Percentiles rank a stretch among this genome's conserved stretches.
Evolutionary conservation across 2,329 filamentous ascomycete species (phyloP).

Genomic region (Ophiostoma sp.): DNA sequence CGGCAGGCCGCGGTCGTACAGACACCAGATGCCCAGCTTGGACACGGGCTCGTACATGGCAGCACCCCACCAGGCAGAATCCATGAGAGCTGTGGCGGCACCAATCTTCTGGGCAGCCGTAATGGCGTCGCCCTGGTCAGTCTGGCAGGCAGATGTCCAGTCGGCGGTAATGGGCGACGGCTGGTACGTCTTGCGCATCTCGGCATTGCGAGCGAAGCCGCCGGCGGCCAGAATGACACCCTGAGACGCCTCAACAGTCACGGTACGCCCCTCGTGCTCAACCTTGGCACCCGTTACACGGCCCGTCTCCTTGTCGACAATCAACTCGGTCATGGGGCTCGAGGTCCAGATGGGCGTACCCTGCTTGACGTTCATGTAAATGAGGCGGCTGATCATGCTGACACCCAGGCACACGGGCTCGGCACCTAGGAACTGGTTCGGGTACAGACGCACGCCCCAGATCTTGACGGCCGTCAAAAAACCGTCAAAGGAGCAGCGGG

Average conservation of each 20-base stretch:
- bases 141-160: conserved; percentile 35
- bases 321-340: conserved; percentile 30
- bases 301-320: conserved; percentile 23
- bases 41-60: conserved; percentile 35
- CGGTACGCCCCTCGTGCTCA: conserved; percentile 31
- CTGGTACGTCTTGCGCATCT: conserved; percentile 36
- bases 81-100: conserved; percentile 37
- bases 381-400: conserved; percentile 32
- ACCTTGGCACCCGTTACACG: conserved; percentile 35
- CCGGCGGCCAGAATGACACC: conserved; percentile 40
- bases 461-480: conserved; percentile 21
- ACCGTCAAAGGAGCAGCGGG: conserved; percentile 24
- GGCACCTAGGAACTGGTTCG: conserved; percentile 27
- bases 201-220: conserved; percentile 39
- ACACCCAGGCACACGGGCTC: conserved; percentile 32
- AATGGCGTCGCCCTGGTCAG: conserved; percentile 37
- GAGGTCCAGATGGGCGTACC: conserved; percentile 27
- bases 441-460: conserved; percentile 23
- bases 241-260: conserved; percentile 33
- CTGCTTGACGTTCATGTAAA: conserved; percentile 29
- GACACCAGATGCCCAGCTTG: conserved; percentile 30
- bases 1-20: conserved; percentile 37
- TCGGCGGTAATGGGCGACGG: conserved; percentile 29
- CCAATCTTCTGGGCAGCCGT: conserved; percentile 35
- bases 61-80: conserved; percentile 40